These are phyloP conservation scores for Cladobotryum protrusum DNA, from an alignment of 2,329 filamentous ascomycete genomes.

Conservation along the genomic window DNA sequence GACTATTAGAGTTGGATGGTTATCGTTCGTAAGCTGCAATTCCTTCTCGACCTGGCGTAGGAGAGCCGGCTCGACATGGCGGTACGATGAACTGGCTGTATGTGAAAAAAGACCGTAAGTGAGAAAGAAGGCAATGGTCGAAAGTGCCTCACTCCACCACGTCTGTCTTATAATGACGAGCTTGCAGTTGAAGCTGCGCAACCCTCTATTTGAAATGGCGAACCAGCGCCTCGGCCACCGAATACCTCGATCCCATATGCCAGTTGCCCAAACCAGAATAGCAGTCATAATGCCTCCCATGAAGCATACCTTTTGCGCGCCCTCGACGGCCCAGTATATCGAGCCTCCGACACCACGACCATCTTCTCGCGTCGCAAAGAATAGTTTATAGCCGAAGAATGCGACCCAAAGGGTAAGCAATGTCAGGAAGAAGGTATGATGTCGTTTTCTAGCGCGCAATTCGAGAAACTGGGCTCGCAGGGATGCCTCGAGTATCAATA, in stretches of 20 bases:
- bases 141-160: conserved; percentile 72
- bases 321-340: conserved; percentile 94
- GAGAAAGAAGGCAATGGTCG: conserved; percentile 68
- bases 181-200: conserved; percentile 93
- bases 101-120: conserved; percentile 68
- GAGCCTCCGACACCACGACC: conserved; percentile 84
- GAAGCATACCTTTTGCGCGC: conserved; percentile 82
- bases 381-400: conserved; percentile 84
- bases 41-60: conserved; percentile 56
- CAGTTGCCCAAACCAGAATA: conserved; percentile 85
- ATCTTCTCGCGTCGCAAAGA: conserved; percentile 93
- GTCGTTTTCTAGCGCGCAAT: conserved; percentile 76
- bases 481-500: conserved; percentile 92
- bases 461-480: conserved; percentile 89
- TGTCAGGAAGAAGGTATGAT: conserved; percentile 87
- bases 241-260: conserved; percentile 92
- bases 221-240: conserved; percentile 93
- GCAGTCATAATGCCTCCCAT: conserved; percentile 85
- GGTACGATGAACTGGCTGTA: conserved; percentile 63
- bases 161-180: conserved; percentile 80
- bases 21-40: conserved; percentile 41
- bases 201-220: conserved; percentile 77
- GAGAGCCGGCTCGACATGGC: conserved; percentile 63
- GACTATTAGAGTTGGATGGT: conserved; percentile 37
- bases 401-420: conserved; percentile 74